Evolutionary conservation across 2,329 filamentous ascomycete species (phyloP).

Genomic region (Colletotrichum kahawae): DNA sequence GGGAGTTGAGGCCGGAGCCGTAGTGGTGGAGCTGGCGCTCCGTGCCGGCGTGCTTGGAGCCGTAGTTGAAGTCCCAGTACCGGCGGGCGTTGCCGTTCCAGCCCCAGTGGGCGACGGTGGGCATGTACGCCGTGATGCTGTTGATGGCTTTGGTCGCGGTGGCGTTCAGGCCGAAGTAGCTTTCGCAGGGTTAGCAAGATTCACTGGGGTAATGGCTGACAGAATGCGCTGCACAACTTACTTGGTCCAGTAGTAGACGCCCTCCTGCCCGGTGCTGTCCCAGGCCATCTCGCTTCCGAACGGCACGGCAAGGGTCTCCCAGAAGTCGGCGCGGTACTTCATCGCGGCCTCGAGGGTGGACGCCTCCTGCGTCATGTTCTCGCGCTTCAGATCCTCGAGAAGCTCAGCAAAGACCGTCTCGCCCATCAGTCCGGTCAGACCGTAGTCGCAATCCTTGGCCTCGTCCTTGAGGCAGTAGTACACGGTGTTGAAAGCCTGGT

Average conservation of each 20-base stretch:
- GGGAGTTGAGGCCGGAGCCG: conserved; percentile 61
- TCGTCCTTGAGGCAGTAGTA: conserved; percentile 41
- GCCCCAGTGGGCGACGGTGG: conserved; percentile 64
- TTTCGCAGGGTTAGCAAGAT: background rate
- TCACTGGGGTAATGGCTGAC: background rate
- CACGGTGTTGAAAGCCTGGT: conserved; percentile 57
- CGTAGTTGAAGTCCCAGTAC: conserved; percentile 59
- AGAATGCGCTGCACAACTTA: conserved; percentile 11
- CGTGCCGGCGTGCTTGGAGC: conserved; percentile 45
- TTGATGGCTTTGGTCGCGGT: conserved; percentile 56
- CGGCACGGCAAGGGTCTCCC: conserved; percentile 56
- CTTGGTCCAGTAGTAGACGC: conserved; percentile 64
- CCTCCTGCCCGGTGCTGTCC: conserved; percentile 67
- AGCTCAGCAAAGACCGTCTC: conserved; percentile 62
- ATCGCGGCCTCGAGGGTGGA: conserved; percentile 46
- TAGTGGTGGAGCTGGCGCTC: conserved; percentile 65
- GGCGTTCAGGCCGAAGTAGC: conserved; percentile 52
- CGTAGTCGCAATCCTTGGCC: conserved; percentile 40
- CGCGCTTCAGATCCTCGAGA: conserved; percentile 53
- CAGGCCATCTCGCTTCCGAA: conserved; percentile 68
- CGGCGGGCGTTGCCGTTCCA: conserved; percentile 66
- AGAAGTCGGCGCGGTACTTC: conserved; percentile 51
- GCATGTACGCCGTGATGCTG: conserved; percentile 61
- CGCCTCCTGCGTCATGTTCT: conserved; percentile 38
- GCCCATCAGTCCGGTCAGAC: conserved; percentile 59